Evolutionary conservation across 345 rosid species (phyloP).

Genomic region (Sisymbrium altissimum): DNA sequence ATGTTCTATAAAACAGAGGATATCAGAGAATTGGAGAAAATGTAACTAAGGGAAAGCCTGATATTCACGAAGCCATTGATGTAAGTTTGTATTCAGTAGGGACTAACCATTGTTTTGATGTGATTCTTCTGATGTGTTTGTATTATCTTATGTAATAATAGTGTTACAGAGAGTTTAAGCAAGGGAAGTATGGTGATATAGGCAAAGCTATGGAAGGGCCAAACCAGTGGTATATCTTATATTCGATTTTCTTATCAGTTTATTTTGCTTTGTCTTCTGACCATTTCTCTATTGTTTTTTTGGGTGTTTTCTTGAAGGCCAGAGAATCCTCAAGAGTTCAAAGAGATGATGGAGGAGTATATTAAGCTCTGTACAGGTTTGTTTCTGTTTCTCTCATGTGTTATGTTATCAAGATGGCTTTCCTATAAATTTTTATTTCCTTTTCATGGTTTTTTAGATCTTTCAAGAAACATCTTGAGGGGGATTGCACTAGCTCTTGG

Average conservation of each 20-base stretch:
- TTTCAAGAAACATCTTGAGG: slow-evolving; percentile 73
- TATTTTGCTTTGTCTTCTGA: background rate
- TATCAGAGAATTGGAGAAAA: slow-evolving; percentile 82
- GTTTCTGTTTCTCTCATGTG: background rate
- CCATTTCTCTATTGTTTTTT: background rate
- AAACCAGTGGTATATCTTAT: slow-evolving; percentile 63
- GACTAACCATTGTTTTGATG: background rate
- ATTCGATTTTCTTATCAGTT: background rate
- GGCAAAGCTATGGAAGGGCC: slow-evolving; percentile 79
- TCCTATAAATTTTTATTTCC: background rate
- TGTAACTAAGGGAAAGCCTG: slow-evolving; percentile 75
- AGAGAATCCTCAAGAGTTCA: slow-evolving; percentile 48
- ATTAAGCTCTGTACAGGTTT: slow-evolving; percentile 63
- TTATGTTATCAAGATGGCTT: background rate
- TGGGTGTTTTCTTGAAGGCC: slow-evolving; percentile 56
- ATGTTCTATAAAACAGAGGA: slow-evolving; percentile 55
- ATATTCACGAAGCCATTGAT: slow-evolving; percentile 84
- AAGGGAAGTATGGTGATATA: slow-evolving; percentile 64
- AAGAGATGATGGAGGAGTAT: slow-evolving; percentile 67
- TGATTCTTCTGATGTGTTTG: background rate
- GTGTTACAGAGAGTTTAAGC: slow-evolving; percentile 68
- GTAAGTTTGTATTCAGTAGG: slow-evolving; percentile 33
- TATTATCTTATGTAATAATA: slow-evolving; percentile 33
- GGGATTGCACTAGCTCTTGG: slow-evolving; percentile 73
- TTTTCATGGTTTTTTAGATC: slow-evolving; percentile 36